Percentiles rank a stretch among this genome's conserved stretches.
Evolutionary conservation across 192 early-diverging fungal species (phyloP).

Genomic region (Cetraspora pellucida): DNA sequence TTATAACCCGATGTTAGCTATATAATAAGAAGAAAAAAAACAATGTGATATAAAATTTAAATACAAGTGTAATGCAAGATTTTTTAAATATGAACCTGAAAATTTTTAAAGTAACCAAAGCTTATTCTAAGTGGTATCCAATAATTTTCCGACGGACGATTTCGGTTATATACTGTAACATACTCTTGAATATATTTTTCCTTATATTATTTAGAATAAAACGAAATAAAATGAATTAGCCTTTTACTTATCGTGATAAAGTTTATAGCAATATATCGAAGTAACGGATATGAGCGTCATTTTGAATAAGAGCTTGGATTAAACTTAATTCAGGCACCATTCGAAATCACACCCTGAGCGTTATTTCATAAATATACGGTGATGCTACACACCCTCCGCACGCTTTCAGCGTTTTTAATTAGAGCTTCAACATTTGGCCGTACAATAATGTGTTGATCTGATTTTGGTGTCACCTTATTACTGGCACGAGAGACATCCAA

Average conservation of each 20-base stretch:
- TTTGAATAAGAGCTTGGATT: no score
- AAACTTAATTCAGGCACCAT: no score
- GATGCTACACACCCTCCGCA: conserved; percentile 55
- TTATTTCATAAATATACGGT: background rate
- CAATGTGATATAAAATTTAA: background rate
- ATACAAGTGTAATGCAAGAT: background rate
- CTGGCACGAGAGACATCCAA: conserved; percentile 56
- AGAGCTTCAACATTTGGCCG: conserved; percentile 59
- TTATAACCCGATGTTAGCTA: conserved; percentile 67
- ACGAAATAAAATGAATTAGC: no score
- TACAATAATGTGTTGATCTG: conserved; percentile 49
- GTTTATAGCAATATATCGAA: no score
- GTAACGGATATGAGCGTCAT: no score
- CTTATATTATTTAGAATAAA: conserved; percentile 41
- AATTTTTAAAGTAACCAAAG: conserved; percentile 68
- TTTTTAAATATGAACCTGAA: conserved; percentile 52
- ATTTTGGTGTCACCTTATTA: conserved; percentile 38
- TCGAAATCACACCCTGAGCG: no score
- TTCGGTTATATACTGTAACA: conserved; percentile 70
- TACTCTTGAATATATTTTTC: conserved; percentile 77
- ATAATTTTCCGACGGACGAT: conserved; percentile 67
- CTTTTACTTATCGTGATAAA: no score
- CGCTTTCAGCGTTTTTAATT: conserved; percentile 59
- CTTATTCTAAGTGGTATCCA: conserved; percentile 66
- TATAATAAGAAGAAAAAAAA: background rate